Evolutionary conservation across 2,329 filamentous ascomycete genomes (phyloP), one percentile per base, ranked within the genome.

Genomic region (Sporothrix schenckii): DNA sequence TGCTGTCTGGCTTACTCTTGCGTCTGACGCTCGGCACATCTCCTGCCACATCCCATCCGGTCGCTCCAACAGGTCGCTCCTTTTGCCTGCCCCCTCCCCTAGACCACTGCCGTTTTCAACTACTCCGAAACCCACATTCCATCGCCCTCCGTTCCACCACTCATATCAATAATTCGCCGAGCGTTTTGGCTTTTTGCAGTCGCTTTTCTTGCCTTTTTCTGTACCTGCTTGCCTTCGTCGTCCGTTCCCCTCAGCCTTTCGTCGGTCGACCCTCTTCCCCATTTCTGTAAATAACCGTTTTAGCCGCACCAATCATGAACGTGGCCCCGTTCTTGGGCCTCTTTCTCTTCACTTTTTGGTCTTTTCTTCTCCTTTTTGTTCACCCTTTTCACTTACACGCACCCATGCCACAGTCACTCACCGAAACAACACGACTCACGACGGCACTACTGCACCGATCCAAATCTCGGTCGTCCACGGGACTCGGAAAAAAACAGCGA

Each of bases 301-400:
- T 78, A 78, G 47, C 77, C 77, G 77, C 74, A 47, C 77, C 76
- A 78, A 78, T 78, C 74, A 75, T 19, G 14, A 21, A 5, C 27
- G 65, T 44, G 63, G 44, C 56, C 21, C 34, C 50, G 44, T 63
- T 61, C 21, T 44, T 53, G 58, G 13, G 21, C 6, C 58, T 61
- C 50, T 11, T 30, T 39, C 44, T 9, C 2, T 1, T 19, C 34
- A 24, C n/a, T 27, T 21, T 39, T 3, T 27, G 34, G 30, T 47
- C 16, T 5, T 19, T 27, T 4, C 27, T 9, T 11, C 44, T 30
- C 49, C 11, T 14, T 16, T 16, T 44, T 14, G 13, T 34, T 34
- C 7, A 34, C 34, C 34, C 1, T 6, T 34, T 34, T 1, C 34
- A 34, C 34, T 9, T 34, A 34, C 34, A 34, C 34, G 34, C 34